Evolutionary conservation across 2,329 filamentous ascomycete genomes (phyloP), one percentile per base, ranked within the genome.

Genomic region (Coniella vitis): DNA sequence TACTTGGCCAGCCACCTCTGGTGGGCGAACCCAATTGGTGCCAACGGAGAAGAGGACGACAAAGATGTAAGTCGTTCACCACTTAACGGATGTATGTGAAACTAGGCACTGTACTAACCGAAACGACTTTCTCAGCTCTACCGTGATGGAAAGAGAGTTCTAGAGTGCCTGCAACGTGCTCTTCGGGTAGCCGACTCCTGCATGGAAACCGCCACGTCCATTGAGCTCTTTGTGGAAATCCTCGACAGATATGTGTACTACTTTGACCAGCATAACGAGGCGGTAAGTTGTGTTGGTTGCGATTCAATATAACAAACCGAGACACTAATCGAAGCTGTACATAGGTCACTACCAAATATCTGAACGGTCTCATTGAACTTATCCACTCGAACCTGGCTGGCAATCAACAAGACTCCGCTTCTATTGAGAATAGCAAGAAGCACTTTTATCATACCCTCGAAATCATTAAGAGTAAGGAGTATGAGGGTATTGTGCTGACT

Each of bases 241-340:
- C 73, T 98, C 48, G 96, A 98, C 67, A 83, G 93, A 67, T 98
- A 98, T 65, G 90, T 97, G 46, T 98, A 98, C 68, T 98, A 97
- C 72, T 98, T 96, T 71, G 93, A 98, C 67, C 91, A 98, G 67
- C 89, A 95, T 64, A 98, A 98, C 68, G 93, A 98, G 70, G 90
- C 90, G 57, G 93, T 80, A 65, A 62, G 76, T 12, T 2, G 16
- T 8, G 9, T 25, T 22, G 7, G 7, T 16, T 1, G 4, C 16
- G 14, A 3, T 19, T 43, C 51, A 58, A 34, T 53, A 42, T 29
- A 4, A n/a, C 2, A 2, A 13, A n/a, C 22, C n/a, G n/a, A n/a
- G 16, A 22, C 29, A 25, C 38, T 49, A 12, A 52, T 19, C n/a
- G 47, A 7, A 47, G n/a, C 3, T 7, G 14, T 7, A 20, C 21